Base-by-base conservation (phyloP, 2,329 filamentous ascomycete species). In the Aureobasidium sp. region DNA sequence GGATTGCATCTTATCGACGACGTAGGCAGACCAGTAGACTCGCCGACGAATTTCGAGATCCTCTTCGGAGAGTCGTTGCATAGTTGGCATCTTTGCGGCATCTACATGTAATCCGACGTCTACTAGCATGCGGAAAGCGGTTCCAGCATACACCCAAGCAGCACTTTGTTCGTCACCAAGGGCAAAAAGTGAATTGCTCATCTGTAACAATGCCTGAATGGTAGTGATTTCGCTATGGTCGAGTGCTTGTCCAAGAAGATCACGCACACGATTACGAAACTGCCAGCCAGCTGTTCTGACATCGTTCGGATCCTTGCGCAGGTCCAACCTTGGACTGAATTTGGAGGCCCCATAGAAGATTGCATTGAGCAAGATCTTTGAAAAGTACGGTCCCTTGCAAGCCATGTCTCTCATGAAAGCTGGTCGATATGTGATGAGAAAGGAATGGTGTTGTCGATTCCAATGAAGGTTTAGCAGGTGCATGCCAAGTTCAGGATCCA, bases 111-210 rank as follows among this genome's bases (percentile, higher is more conserved):
- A 78, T 0, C 81, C 78, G 5, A 85, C 68, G 66, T 85, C 83
- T 55, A 79, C 77, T 30, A 84, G 72, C 71, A 85, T 79, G 10
- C 81, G 76, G 62, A 84, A 82, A 0, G 83, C 82, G 64, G 81
- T 76, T 1, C 82, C 83, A 57, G 80, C 77, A 63, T 85, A 85
- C 5, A 84, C 66, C 83, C 83, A 86, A 2, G 82, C 79, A 6
- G 76, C 75, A 62, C 79, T 82, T 34, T 77, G 71, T 65, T 83
- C 77, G 54, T 79, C 78, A n/a, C 78, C 75, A 2, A 78, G 69
- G 0, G 81, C 75, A 63, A 83, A 82, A 0, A 83, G 67, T 0
- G 79, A 78, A 48, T 77, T 79, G 0, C 77, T 77, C 75, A 83
- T 80, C 0, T 82, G 71, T 0, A 84, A 70, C 32, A 84, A 66